phyloP scores from a whole-genome alignment of 345 rosid genomes.

The Xanthoceras sorbifolium region DNA sequence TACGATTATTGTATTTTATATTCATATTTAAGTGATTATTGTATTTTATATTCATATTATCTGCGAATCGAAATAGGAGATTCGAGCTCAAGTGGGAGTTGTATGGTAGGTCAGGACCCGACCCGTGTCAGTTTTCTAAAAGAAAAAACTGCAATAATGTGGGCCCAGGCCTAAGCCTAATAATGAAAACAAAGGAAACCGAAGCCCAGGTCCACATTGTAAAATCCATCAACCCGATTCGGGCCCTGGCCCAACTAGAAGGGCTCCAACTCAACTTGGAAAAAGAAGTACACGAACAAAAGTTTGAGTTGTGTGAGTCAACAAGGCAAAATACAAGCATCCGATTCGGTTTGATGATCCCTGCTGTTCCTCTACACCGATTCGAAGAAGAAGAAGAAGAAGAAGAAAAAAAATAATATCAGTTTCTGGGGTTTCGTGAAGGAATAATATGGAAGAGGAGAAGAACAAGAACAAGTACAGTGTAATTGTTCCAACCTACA shows the following conservation, averaged over 20 bases:
- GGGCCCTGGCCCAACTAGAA: background rate
- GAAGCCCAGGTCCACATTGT: background rate
- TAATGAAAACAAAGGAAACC: background rate
- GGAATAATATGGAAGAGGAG: constrained; percentile 19
- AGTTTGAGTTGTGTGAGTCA: too few species aligned
- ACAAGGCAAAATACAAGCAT: background rate
- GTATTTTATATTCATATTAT: too few species aligned
- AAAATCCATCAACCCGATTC: background rate
- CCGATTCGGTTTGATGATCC: background rate
- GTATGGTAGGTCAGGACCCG: too few species aligned
- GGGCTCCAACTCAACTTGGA: background rate
- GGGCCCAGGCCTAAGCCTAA: background rate
- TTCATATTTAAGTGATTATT: too few species aligned
- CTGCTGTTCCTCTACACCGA: background rate
- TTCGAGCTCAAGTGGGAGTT: too few species aligned
- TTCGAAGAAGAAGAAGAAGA: background rate
- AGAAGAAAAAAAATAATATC: background rate
- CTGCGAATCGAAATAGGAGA: too few species aligned
- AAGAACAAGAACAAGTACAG: constrained; percentile 65
- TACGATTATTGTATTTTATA: too few species aligned
- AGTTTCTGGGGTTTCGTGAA: background rate
- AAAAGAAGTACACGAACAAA: background rate
- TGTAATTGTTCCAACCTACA: constrained; percentile 86
- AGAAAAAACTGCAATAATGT: too few species aligned
- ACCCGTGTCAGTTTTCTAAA: too few species aligned